Evolutionary conservation across 1,284 basidiomycete species (phyloP).

Genomic region (Waitea zeae): DNA sequence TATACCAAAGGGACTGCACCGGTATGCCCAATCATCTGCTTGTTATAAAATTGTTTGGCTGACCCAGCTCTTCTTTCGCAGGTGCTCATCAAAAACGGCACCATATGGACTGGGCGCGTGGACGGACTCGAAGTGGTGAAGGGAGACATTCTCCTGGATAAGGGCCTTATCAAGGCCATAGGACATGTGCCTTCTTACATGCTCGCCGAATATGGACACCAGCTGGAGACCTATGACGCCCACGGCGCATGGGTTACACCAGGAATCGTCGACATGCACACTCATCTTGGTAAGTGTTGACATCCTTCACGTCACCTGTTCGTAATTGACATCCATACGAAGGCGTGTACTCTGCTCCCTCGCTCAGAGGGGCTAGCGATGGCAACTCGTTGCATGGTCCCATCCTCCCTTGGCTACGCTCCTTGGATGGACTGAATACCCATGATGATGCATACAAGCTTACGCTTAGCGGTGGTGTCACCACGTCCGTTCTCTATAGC

Average conservation of each 20-base stretch:
- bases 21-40: constrained; percentile 56
- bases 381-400: constrained; percentile 22
- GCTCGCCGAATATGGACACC: constrained; percentile 6
- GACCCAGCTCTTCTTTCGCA: no score
- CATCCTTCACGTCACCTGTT: constrained; percentile 12
- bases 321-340: not conserved
- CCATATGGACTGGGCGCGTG: constrained; percentile 35
- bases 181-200: constrained; percentile 8
- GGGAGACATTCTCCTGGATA: constrained; percentile 19
- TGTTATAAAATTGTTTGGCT: no score
- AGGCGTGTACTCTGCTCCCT: constrained; percentile 13
- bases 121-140: constrained; percentile 28
- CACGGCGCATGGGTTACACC: constrained; percentile 20
- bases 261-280: constrained; percentile 38
- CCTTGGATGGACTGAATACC: constrained; percentile 29
- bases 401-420: constrained; percentile 31
- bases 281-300: constrained; percentile 37
- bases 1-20: constrained; percentile 48
- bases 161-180: constrained; percentile 18
- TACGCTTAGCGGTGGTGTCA: constrained; percentile 40
- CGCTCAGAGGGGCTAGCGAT: constrained; percentile 17
- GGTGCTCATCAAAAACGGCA: constrained; percentile 13
- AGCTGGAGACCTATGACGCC: constrained; percentile 15
- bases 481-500: no score
- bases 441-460: constrained; percentile 31